These are phyloP conservation scores for Aspergillus flavus DNA, from an alignment of 2,329 filamentous ascomycete genomes.

Conservation along the genomic window DNA sequence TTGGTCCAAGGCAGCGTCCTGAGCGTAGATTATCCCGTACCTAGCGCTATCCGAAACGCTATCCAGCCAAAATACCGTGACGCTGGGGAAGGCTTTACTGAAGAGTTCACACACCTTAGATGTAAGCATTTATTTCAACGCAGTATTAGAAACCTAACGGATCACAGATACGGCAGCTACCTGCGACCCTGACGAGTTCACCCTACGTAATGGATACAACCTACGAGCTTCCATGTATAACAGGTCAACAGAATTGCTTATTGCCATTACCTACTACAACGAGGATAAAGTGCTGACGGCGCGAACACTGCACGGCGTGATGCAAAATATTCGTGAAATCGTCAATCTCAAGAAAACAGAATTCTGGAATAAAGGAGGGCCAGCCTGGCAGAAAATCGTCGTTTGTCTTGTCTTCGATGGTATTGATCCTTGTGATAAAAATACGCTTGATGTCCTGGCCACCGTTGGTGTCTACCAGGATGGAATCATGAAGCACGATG, in stretches of 20 bases:
- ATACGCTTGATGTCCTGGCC: constrained; percentile 86
- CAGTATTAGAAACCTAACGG: background rate
- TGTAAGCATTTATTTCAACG: constrained; percentile 51
- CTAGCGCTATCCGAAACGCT: constrained; percentile 94
- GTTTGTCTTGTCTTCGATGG: constrained; percentile 96
- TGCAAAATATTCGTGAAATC: constrained; percentile 99
- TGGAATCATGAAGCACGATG: constrained; percentile 97
- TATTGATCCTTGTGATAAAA: constrained; percentile 97
- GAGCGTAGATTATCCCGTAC: constrained; percentile 95
- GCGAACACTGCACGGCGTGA: constrained; percentile 91
- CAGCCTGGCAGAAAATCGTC: constrained; percentile 99
- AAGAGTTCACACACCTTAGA: constrained; percentile 97
- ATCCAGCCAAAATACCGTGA: constrained; percentile 89
- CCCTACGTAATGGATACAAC: constrained; percentile 97
- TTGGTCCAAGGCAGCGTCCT: constrained; percentile 94
- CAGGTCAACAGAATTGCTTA: constrained; percentile 91
- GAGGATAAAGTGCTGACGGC: constrained; percentile 94
- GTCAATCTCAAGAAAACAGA: constrained; percentile 98
- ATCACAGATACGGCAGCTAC: constrained; percentile 81
- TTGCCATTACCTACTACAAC: constrained; percentile 98
- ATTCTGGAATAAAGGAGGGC: constrained; percentile 99
- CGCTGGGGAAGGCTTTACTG: constrained; percentile 77
- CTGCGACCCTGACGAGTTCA: constrained; percentile 97
- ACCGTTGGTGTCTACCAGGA: constrained; percentile 97
- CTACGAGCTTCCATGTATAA: constrained; percentile 98